Base-by-base conservation (phyloP, 495 filamentous ascomycete species). In the Neurospora sp. region DNA sequence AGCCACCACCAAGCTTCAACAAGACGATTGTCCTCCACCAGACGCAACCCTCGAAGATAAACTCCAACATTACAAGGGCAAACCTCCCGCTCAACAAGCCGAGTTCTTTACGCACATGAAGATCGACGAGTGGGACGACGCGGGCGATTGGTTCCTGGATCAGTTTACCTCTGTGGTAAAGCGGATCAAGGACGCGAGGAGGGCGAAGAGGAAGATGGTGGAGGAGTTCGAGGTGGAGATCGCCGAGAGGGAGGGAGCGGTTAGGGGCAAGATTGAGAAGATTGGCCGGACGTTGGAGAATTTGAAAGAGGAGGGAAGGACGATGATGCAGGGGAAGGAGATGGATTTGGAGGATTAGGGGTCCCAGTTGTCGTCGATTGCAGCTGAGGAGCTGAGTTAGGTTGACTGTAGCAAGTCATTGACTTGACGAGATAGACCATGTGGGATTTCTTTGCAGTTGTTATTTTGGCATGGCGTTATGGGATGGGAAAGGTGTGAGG, bases 81-180 rank as follows among this genome's bases (percentile, higher is more conserved):
- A 82, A 71, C 75, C 79, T 31, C 69, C 81, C 79, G 40, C 83
- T 22, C 84, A 87, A 20, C 90, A 93, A 72, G 82, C 82, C 68
- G 79, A 83, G 2, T 92, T 93, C 79, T 89, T 94, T 74, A 81
- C 85, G 10, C 85, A 85, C 6, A 82, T 97, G 77, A 77, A 87
- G 3, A 85, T 92, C 31, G 83, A 87, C 37, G 90, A 95, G 78
- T 96, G 94, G 91, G 94, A 97, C 78, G 85, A 91, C 68, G 88
- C 90, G 16, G 94, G 94, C 8, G 93, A 97, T 73, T 90, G 91
- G 84, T 88, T 97, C 48, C 81, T 95, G 16, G 88, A 89, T 4
- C 87, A 86, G 73, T 94, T 96, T 75, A 83, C 83, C 7, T 83
- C 85, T 8, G 79, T 94, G 20, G 83, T 94, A 73, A 78, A 82